Evolutionary conservation across 1,284 basidiomycete genomes (phyloP), one percentile per base, ranked within the genome.

Genomic region (Ganoderma resinaceum): DNA sequence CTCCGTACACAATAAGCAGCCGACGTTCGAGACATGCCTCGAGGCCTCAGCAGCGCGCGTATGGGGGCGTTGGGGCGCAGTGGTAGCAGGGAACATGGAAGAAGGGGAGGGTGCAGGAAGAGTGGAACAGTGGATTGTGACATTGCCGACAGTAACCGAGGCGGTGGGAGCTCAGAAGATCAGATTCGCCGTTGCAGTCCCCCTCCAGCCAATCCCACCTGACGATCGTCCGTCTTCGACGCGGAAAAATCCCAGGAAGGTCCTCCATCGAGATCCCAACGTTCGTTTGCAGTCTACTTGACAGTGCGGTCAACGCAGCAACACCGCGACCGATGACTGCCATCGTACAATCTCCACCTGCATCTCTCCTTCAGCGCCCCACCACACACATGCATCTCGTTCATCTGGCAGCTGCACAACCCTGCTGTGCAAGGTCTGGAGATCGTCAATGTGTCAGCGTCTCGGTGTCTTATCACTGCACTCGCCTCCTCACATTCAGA

Each of bases 101-200:
- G 55, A 38, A 61, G 40, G 23, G 46, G 31, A 46, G 59, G 46
- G 42, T 58, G 55, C 55, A 37, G 55, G 31, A 16, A 57, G 55
- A 57, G 55, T 18, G 29, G 33, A 29, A 29, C 49, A 40, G 42
- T 38, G 26, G 46, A 49, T n/a, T 3, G 46, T 23, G 46, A 35
- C 57, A 55, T 65, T 52, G 60, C 63, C 59, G 61, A 49, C 49
- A 37, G 61, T 61, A 66, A 63, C 66, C 68, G 63, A 62, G 14
- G 57, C 53, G 31, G 52, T 55, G 62, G 61, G 61, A 62, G 29
- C 38, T 37, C 55, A n/a, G 55, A 58, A 58, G 55, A 58, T 58
- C 55, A 33, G 55, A 35, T 58, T 58, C 55, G 7, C 42, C 58
- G 57, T 57, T 61, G 18, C 46, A 58, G 66, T 33, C 61, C 46